Evolutionary conservation across 805 yeast species (phyloP).

Genomic region (Barnettozyma vustinii): DNA sequence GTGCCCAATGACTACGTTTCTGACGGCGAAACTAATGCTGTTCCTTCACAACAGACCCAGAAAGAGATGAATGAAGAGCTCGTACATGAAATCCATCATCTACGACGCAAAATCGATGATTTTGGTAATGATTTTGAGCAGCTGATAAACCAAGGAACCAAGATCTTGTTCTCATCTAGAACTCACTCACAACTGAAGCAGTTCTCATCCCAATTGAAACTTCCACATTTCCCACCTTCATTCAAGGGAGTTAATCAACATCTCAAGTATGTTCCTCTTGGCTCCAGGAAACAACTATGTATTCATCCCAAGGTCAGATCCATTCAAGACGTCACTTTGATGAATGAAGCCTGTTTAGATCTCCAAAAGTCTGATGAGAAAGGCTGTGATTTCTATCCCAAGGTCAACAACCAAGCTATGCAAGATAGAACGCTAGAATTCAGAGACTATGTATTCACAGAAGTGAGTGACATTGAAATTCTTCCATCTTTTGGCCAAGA

Average conservation of each 20-base stretch:
- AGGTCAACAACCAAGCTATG: slow-evolving; percentile 21
- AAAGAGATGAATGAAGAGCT: slow-evolving; percentile 30
- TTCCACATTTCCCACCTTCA: slow-evolving; percentile 63
- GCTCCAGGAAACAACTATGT: slow-evolving; percentile 82
- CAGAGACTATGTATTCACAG: slow-evolving; percentile 43
- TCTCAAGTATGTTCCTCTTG: slow-evolving; percentile 65
- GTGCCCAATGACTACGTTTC: slow-evolving; percentile 35
- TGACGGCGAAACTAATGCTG: slow-evolving; percentile 22
- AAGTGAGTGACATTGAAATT: slow-evolving; percentile 65
- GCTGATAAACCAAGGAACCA: slow-evolving; percentile 31
- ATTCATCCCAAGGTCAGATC: slow-evolving; percentile 57
- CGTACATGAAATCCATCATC: slow-evolving; percentile 40
- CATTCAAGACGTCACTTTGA: slow-evolving; percentile 41
- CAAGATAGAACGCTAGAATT: slow-evolving; percentile 32
- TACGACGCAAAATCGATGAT: slow-evolving; percentile 40
- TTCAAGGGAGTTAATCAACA: slow-evolving; percentile 42
- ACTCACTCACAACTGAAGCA: slow-evolving; percentile 89
- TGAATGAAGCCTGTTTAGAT: slow-evolving; percentile 81
- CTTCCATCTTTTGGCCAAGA: slow-evolving; percentile 53
- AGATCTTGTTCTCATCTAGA: slow-evolving; percentile 72
- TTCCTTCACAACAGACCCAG: slow-evolving; percentile 3
- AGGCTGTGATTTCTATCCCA: slow-evolving; percentile 39
- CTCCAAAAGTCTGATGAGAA: slow-evolving; percentile 41
- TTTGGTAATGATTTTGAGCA: slow-evolving; percentile 14
- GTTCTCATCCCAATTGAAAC: slow-evolving; percentile 63